A percentile compares a stretch with the other conserved stretches of the same genome.
These are phyloP conservation scores for Lactifluus piperatus DNA, from an alignment of 768 basidiomycete species.

Conservation along the genomic window DNA sequence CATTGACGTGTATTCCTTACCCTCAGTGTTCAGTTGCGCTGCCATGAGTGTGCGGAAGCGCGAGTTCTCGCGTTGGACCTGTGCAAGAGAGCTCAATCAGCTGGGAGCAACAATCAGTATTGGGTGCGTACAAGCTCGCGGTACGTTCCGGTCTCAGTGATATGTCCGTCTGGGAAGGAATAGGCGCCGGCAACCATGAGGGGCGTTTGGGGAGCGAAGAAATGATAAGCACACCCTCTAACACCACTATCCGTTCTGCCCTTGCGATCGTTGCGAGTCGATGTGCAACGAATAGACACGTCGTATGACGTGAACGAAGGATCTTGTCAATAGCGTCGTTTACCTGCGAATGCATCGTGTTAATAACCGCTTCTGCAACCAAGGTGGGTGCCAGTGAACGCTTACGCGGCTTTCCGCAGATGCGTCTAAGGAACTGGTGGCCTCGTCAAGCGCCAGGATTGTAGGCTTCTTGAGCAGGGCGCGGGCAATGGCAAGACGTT, in stretches of 20 bases:
- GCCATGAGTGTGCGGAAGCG: constrained; percentile 86
- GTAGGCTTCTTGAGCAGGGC: constrained; percentile 85
- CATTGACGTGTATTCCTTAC: neutral
- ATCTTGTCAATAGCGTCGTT: constrained; percentile 91
- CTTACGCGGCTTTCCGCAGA: constrained; percentile 74
- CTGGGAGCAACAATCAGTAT: neutral
- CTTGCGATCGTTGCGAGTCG: constrained; percentile 83
- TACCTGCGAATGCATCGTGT: constrained; percentile 35
- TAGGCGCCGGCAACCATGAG: neutral
- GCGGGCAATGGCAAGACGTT: constrained; percentile 75
- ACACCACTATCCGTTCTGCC: constrained; percentile 82
- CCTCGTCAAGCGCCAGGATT: constrained; percentile 85
- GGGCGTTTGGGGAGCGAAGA: neutral
- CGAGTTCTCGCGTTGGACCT: constrained; percentile 63
- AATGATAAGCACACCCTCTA: constrained; percentile 51
- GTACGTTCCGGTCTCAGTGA: constrained; percentile 79
- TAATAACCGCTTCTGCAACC: neutral
- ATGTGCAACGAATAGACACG: constrained; percentile 86
- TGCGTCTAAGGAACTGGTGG: constrained; percentile 82
- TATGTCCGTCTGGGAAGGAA: constrained; percentile 48
- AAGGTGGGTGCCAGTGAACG: neutral
- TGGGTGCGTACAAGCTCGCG: constrained; percentile 47
- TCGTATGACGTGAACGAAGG: constrained; percentile 67
- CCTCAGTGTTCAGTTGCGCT: constrained; percentile 62
- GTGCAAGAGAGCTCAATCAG: neutral